Conservation (phyloP, 306 rosid genomes). For the Prunus armeniaca region DNA sequence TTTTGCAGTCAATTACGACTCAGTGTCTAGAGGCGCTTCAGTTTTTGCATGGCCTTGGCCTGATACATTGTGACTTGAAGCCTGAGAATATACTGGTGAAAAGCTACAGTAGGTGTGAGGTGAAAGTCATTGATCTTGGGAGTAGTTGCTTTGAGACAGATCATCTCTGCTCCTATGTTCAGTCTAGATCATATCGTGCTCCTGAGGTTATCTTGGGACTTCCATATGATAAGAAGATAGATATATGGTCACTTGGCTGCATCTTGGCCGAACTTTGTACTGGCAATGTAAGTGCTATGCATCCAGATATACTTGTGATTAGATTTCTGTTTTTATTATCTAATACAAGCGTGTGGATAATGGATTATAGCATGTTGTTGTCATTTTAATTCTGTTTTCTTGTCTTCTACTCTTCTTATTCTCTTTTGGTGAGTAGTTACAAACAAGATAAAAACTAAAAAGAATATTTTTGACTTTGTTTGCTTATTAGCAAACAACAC, state of each 20-base stretch:
- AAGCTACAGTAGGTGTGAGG: slow-evolving; percentile 98
- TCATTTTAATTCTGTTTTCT: not conserved
- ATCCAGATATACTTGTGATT: not conserved
- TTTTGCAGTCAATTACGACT: slow-evolving; percentile 87
- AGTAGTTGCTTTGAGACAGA: slow-evolving; percentile 99
- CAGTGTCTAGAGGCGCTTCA: slow-evolving; percentile 97
- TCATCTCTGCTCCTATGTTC: slow-evolving; percentile 98
- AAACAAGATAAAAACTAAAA: not conserved
- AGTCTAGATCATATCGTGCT: slow-evolving; percentile 99
- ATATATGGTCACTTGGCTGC: slow-evolving; percentile 99
- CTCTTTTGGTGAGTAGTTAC: not conserved
- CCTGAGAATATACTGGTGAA: slow-evolving; percentile 98
- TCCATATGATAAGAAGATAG: slow-evolving; percentile 94
- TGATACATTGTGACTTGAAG: slow-evolving; percentile 95
- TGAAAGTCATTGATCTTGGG: slow-evolving; percentile 99
- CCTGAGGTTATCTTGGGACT: slow-evolving; percentile 99
- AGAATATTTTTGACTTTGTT: not conserved
- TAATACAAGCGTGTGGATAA: not conserved
- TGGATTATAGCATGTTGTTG: not conserved
- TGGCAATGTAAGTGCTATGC: slow-evolving; percentile 75
- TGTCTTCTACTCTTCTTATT: not conserved
- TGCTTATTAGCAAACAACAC: not conserved
- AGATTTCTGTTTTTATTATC: not conserved
- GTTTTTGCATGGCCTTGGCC: slow-evolving; percentile 88
- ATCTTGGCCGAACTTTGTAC: slow-evolving; percentile 98